These are phyloP conservation scores for Kurtzmaniella quercitrusa DNA, from an alignment of 1,139 yeast genomes.

Conservation along the genomic window DNA sequence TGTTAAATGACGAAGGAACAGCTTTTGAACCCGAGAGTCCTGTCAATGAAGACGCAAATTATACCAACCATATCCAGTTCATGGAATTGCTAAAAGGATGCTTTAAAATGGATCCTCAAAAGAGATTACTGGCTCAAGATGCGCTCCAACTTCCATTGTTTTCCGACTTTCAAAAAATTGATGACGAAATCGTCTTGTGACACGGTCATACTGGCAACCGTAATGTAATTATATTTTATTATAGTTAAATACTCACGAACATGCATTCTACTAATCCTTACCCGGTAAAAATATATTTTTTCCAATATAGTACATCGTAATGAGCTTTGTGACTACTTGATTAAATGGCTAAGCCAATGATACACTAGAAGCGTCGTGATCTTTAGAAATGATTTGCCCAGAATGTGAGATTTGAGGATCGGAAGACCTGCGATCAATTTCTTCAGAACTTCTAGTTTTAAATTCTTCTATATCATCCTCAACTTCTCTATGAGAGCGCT, in stretches of 20 bases:
- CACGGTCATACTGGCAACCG: not conserved
- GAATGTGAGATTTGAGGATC: not conserved
- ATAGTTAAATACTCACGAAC: no score
- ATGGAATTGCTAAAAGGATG: conserved; percentile 51
- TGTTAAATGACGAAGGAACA: conserved; percentile 25
- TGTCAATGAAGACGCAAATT: conserved; percentile 20
- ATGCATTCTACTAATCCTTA: no score
- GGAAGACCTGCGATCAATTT: not conserved
- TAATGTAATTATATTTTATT: conserved; percentile 6
- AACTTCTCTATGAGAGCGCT: not conserved
- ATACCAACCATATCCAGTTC: conserved; percentile 41
- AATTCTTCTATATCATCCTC: not conserved
- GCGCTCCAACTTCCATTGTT: conserved; percentile 57
- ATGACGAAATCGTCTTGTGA: conserved; percentile 37
- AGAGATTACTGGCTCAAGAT: conserved; percentile 53
- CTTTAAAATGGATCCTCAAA: conserved; percentile 53
- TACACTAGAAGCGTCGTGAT: conserved; percentile 4
- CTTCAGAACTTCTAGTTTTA: not conserved
- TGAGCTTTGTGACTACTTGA: not conserved
- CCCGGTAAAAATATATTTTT: no score
- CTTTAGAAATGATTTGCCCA: conserved; percentile 4
- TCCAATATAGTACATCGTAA: not conserved
- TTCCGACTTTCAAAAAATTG: conserved; percentile 31
- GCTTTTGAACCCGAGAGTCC: conserved; percentile 20
- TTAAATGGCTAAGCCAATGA: conserved; percentile 1